Conservation (phyloP, 768 basidiomycete genomes). For the Tylopilus plumbeoviolaceoides region DNA sequence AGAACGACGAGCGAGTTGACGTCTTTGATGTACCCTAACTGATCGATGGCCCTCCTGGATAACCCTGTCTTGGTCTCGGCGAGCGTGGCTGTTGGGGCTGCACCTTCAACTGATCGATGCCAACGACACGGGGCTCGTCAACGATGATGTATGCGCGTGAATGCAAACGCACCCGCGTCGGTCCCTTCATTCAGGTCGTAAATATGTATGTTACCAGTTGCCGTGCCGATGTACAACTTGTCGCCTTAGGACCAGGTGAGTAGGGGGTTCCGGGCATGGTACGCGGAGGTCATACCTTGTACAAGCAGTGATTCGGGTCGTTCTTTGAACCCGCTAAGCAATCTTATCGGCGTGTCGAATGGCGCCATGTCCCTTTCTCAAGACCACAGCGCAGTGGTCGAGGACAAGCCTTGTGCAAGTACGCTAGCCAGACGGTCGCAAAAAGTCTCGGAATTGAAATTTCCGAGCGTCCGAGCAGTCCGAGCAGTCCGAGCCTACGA, state of each 20-base stretch:
- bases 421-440: too few relatives aligned
- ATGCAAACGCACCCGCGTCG: slow-evolving; percentile 35
- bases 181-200: slow-evolving; percentile 42
- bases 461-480: too few relatives aligned
- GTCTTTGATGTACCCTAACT: slow-evolving; percentile 80
- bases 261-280: neutral
- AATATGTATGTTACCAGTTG: slow-evolving; percentile 50
- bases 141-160: slow-evolving; percentile 24
- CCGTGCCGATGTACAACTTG: slow-evolving; percentile 60
- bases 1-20: slow-evolving; percentile 82
- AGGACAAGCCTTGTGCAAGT: too few relatives aligned
- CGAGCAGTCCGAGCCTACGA: too few relatives aligned
- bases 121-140: neutral
- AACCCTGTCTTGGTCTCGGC: slow-evolving; percentile 67
- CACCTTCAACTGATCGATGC: slow-evolving; percentile 3
- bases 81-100: slow-evolving; percentile 26
- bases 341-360: slow-evolving; percentile 22
- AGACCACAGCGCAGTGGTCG: too few relatives aligned
- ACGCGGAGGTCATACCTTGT: slow-evolving; percentile 20
- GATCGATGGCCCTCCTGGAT: slow-evolving; percentile 73
- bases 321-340: slow-evolving; percentile 35
- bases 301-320: slow-evolving; percentile 31
- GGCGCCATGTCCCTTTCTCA: slow-evolving; percentile 28
- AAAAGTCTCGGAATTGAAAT: too few relatives aligned
- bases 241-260: slow-evolving; percentile 36